Evolutionary conservation across 2,329 filamentous ascomycete species (phyloP), one percentile per base, ranked within the genome.

Genomic region (Claviceps maximensis): DNA sequence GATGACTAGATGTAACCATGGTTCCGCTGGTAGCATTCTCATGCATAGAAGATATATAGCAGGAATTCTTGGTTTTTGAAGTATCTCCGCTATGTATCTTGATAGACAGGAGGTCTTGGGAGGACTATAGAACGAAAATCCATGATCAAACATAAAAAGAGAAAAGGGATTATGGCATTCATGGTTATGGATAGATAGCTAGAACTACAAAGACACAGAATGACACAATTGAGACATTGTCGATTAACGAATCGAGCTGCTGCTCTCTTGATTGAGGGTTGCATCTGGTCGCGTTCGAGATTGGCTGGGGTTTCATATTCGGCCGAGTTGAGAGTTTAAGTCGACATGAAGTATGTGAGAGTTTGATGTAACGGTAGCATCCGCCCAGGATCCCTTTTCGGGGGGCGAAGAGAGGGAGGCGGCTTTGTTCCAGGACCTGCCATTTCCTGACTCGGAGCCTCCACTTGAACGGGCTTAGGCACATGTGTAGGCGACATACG

Each of bases 121-220:
- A n/a, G n/a, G n/a, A n/a, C n/a, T n/a, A n/a, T n/a, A n/a, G n/a
- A n/a, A n/a, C n/a, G n/a, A n/a, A n/a, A n/a, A n/a, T n/a, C n/a
- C n/a, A n/a, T n/a, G n/a, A n/a, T n/a, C 5, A 6, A 6, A 33
- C 31, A 33, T 10, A 33, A 10, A 33, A 10, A 10, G 46, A 53
- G 44, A 41, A 41, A 19, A 29, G 15, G 44, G 12, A 15, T 25
- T 3, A n/a, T 3, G 17, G n/a, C 41, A 42, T 21, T 23, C 23
- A 42, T 42, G 19, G 19, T 12, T 31, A 50, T 47, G 12, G 19
- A 53, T 53, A 47, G 47, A 53, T 36, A 50, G 47, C 47, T 41
- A 41, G 17, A 40, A 41, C 19, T 29, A 31, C 47, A 45, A 33
- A 49, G 49, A 31, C 29, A 17, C 2, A 23, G 13, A 12, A 38